phyloP scores from a whole-genome alignment of 305 asterid genomes.

The Fraxinus velutina region DNA sequence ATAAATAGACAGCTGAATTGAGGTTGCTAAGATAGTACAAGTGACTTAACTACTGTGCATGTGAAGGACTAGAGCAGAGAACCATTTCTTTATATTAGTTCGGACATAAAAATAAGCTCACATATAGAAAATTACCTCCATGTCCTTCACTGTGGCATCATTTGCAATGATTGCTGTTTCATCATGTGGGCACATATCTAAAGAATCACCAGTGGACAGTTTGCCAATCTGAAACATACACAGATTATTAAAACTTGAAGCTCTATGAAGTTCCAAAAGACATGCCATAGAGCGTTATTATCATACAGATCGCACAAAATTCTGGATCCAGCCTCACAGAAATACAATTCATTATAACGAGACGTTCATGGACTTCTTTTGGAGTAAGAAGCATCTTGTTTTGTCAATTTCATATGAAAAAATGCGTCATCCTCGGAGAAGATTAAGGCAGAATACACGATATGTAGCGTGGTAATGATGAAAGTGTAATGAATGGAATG shows the following conservation, averaged over 20 bases:
- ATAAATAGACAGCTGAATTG: not conserved
- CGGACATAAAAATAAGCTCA: slow-evolving; percentile 9
- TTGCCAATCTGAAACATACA: slow-evolving; percentile 69
- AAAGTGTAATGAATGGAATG: not conserved
- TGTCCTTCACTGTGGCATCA: slow-evolving; percentile 81
- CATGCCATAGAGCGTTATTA: not conserved
- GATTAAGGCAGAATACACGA: not conserved
- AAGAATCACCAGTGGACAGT: slow-evolving; percentile 92
- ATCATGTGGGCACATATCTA: slow-evolving; percentile 83
- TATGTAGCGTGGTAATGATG: not conserved
- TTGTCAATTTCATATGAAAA: not conserved
- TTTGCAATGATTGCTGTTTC: slow-evolving; percentile 76
- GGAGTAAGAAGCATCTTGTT: not conserved
- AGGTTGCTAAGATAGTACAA: not conserved
- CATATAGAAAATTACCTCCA: slow-evolving; percentile 62
- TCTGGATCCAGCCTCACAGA: not conserved
- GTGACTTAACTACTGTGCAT: not conserved
- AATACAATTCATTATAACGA: not conserved
- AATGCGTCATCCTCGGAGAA: not conserved
- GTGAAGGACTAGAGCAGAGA: not conserved
- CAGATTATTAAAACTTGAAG: not conserved
- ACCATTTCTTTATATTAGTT: not conserved
- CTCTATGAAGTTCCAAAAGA: not conserved
- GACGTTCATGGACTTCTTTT: not conserved
- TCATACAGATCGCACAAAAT: not conserved